A percentile compares a stretch with the other conserved stretches of the same genome.
These are phyloP conservation scores for Sequoia sempervirens DNA, from an alignment of 75 land plant species.

Conservation along the genomic window DNA sequence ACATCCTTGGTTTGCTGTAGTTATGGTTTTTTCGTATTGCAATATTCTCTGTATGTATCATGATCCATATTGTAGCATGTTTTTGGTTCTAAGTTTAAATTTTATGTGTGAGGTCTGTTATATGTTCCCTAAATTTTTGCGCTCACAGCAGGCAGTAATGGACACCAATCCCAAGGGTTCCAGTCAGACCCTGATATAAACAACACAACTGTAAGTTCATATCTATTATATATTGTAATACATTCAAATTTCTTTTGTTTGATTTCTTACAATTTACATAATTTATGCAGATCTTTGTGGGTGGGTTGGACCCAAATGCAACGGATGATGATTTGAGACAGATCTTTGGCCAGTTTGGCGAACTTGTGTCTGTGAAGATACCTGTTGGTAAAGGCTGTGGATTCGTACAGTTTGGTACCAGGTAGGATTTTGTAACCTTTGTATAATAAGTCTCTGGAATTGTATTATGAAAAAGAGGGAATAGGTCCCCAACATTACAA, in stretches of 20 bases:
- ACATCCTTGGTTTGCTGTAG: background rate
- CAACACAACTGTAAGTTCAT: conserved; percentile 75
- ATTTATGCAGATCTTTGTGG: conserved; percentile 77
- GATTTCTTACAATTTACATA: conserved; percentile 6
- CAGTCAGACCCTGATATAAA: conserved; percentile 54
- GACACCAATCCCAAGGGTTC: conserved; percentile 33
- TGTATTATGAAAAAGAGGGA: no score
- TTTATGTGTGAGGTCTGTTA: background rate
- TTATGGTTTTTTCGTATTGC: background rate
- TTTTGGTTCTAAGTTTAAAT: background rate
- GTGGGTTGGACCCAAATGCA: conserved; percentile 78
- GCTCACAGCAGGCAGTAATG: conserved; percentile 7
- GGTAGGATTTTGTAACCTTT: conserved; percentile 32
- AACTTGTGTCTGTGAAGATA: conserved; percentile 82
- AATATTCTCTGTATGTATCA: background rate
- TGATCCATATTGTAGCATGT: background rate
- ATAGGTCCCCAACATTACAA: no score
- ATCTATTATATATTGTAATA: background rate
- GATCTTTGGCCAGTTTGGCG: conserved; percentile 81
- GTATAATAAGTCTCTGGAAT: background rate
- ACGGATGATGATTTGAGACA: conserved; percentile 78
- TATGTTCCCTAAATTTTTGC: background rate
- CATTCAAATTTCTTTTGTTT: background rate
- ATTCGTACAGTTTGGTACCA: conserved; percentile 84
- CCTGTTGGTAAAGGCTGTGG: conserved; percentile 96